Conservation (phyloP, 2,329 filamentous ascomycete genomes). For the Aureobasidium pullulans region DNA sequence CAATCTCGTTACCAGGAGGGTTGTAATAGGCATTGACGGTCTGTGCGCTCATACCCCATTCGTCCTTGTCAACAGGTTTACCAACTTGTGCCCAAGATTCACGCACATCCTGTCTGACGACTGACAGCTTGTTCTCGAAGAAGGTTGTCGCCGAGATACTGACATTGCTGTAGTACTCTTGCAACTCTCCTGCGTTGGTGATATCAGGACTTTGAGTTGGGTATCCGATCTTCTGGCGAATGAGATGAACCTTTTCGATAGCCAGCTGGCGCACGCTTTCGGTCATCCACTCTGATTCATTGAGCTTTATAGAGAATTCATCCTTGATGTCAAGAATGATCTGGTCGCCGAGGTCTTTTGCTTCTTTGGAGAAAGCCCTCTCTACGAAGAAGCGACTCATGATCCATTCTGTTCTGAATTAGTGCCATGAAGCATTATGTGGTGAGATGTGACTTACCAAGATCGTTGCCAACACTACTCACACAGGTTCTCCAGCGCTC, state of each 20-base stretch:
- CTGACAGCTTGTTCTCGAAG: constrained; percentile 51
- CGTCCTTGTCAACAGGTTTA: constrained; percentile 52
- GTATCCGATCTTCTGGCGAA: constrained; percentile 62
- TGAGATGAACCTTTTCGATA: constrained; percentile 58
- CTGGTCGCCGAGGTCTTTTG: constrained; percentile 59
- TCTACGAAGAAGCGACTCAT: constrained; percentile 65
- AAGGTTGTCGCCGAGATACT: constrained; percentile 45
- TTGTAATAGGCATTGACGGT: constrained; percentile 56
- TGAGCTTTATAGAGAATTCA: constrained; percentile 55
- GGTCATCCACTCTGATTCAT: constrained; percentile 58
- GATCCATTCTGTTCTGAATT: constrained; percentile 44
- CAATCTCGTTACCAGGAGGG: constrained; percentile 58
- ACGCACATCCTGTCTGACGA: constrained; percentile 41
- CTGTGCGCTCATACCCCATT: constrained; percentile 54
- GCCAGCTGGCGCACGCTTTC: constrained; percentile 52
- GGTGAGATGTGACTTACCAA: constrained; percentile 33
- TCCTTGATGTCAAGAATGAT: constrained; percentile 65
- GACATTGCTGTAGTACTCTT: constrained; percentile 50
- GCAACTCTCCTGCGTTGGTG: constrained; percentile 48
- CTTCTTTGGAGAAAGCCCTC: constrained; percentile 58
- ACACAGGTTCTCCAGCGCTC: constrained; percentile 64
- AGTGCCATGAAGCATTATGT: not conserved
- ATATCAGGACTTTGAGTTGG: constrained; percentile 44
- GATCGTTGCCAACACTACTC: constrained; percentile 46
- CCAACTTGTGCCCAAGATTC: constrained; percentile 52